Percentiles rank a stretch among this genome's conserved stretches.
These are phyloP conservation scores for Monosporozyma unispora DNA, from an alignment of 805 yeast genomes.

Conservation along the genomic window DNA sequence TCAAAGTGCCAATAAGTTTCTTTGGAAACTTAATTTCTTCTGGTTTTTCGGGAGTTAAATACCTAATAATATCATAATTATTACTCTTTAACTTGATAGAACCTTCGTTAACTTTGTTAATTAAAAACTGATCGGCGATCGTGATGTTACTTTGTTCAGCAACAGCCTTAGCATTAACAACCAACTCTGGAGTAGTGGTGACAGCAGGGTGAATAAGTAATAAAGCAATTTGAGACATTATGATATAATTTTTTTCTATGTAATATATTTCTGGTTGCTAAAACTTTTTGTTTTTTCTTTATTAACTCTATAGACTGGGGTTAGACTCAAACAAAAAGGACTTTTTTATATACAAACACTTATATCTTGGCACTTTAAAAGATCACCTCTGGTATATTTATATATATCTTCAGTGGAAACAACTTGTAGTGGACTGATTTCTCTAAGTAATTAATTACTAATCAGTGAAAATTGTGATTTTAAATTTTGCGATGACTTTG, in stretches of 20 bases:
- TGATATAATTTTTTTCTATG: slow-evolving; percentile 3
- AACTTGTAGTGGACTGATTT: too few relatives aligned
- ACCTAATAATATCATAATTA: slow-evolving; percentile 39
- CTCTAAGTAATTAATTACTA: background rate
- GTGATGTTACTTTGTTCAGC: slow-evolving; percentile 23
- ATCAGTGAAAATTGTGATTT: background rate
- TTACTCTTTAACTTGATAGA: slow-evolving; percentile 33
- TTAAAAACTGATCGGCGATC: slow-evolving; percentile 41
- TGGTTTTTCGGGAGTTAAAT: slow-evolving; percentile 48
- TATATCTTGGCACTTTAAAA: background rate
- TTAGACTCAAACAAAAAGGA: background rate
- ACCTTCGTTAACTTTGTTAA: slow-evolving; percentile 48
- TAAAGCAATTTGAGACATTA: slow-evolving; percentile 22
- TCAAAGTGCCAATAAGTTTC: slow-evolving; percentile 35
- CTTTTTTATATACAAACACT: background rate
- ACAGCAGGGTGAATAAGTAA: slow-evolving; percentile 59
- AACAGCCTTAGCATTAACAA: slow-evolving; percentile 33
- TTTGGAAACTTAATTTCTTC: slow-evolving; percentile 37
- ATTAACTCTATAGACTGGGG: background rate
- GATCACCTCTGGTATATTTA: background rate
- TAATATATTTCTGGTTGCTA: background rate
- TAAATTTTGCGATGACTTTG: background rate
- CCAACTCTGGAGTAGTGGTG: slow-evolving; percentile 45
- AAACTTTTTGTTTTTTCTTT: background rate
- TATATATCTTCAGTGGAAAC: background rate